Percentiles rank a stretch among this genome's conserved stretches.
These are phyloP conservation scores for Gyromitra esculenta DNA, from an alignment of 2,329 filamentous ascomycete genomes.

Conservation along the genomic window DNA sequence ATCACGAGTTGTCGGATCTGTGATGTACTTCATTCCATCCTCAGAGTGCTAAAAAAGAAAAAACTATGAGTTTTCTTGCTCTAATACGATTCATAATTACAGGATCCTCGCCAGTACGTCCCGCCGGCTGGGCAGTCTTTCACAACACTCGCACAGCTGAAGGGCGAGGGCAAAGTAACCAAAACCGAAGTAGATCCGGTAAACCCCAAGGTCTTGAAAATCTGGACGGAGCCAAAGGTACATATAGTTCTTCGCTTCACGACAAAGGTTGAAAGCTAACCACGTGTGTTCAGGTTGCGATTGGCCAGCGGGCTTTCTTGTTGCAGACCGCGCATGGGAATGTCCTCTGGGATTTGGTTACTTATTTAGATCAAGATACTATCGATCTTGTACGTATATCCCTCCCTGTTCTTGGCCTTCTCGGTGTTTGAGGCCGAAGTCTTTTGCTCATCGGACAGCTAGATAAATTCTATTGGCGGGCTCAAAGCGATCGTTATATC, in stretches of 20 bases:
- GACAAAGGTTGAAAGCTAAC: neutral
- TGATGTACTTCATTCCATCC: constrained; percentile 65
- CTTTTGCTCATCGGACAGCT: neutral
- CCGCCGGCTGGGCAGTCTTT: constrained; percentile 73
- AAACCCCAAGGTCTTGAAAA: constrained; percentile 64
- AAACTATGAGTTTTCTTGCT: constrained; percentile 38
- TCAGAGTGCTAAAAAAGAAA: neutral
- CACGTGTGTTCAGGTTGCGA: constrained; percentile 66
- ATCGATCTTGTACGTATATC: constrained; percentile 64
- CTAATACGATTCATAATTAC: constrained; percentile 7
- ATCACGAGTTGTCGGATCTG: constrained; percentile 74
- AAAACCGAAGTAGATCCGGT: constrained; percentile 64
- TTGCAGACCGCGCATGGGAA: constrained; percentile 74
- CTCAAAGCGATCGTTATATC: constrained; percentile 77
- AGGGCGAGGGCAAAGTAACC: constrained; percentile 65
- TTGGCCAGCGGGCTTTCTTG: constrained; percentile 78
- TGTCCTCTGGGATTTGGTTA: constrained; percentile 81
- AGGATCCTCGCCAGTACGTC: constrained; percentile 74
- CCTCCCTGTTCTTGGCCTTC: too few species aligned
- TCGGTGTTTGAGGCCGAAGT: neutral
- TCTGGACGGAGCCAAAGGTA: constrained; percentile 66
- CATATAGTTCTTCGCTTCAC: neutral
- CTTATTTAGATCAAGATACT: constrained; percentile 74
- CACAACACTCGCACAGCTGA: constrained; percentile 68
- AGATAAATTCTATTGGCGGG: constrained; percentile 68